Evolutionary conservation across 768 basidiomycete genomes (phyloP).

Genomic region (Hemileccinum impolitum): DNA sequence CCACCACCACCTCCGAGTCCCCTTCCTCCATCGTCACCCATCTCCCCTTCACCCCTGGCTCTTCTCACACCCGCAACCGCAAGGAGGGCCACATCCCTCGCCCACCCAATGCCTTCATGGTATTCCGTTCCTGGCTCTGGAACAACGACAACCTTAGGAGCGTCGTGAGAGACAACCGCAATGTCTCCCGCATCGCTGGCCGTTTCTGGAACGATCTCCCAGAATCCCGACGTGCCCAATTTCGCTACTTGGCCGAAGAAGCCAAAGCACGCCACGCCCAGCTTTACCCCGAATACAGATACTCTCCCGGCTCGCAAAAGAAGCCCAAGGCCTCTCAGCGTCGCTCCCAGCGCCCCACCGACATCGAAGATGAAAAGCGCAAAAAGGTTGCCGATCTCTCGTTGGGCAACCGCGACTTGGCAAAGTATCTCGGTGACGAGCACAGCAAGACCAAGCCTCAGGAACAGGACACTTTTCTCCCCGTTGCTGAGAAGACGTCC

Average conservation of each 20-base stretch:
- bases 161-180: slow-evolving; percentile 67
- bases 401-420: slow-evolving; percentile 29
- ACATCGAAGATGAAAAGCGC: slow-evolving; percentile 39
- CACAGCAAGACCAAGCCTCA: background rate
- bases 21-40: slow-evolving; percentile 23
- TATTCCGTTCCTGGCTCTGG: slow-evolving; percentile 72
- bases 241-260: slow-evolving; percentile 44
- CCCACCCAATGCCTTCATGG: slow-evolving; percentile 84
- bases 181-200: slow-evolving; percentile 68
- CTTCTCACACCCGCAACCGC: slow-evolving; percentile 42
- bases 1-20: slow-evolving; percentile 15
- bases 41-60: slow-evolving; percentile 27
- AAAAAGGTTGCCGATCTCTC: slow-evolving; percentile 36
- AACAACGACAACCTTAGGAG: slow-evolving; percentile 45
- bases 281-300: slow-evolving; percentile 60
- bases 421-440: slow-evolving; percentile 18
- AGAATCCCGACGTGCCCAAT: slow-evolving; percentile 44
- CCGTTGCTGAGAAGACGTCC: background rate
- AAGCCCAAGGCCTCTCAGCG: slow-evolving; percentile 29
- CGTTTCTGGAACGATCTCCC: slow-evolving; percentile 61
- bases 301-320: slow-evolving; percentile 44
- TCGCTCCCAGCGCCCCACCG: slow-evolving; percentile 30
- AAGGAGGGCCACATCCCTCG: slow-evolving; percentile 59
- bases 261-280: slow-evolving; percentile 46
- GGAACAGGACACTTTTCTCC: background rate